phyloP scores from a whole-genome alignment of 78 protist genomes.

The Speleostelium caveatum region DNA sequence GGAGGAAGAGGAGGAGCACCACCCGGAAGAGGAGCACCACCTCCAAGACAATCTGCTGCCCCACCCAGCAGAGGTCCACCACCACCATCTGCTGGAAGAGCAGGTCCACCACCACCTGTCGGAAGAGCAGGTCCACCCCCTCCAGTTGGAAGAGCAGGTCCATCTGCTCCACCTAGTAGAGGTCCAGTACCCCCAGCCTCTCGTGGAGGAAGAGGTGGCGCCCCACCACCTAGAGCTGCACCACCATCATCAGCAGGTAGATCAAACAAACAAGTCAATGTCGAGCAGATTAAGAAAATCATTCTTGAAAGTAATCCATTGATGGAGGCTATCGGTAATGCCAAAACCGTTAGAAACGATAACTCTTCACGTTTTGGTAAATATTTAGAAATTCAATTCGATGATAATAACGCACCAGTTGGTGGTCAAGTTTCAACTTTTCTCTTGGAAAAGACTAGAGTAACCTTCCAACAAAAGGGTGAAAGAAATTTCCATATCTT shows the following conservation, averaged over 20 bases:
- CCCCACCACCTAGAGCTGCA: conserved; percentile 17
- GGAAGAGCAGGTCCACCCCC: background rate
- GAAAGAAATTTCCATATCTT: conserved; percentile 96
- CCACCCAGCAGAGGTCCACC: conserved; percentile 56
- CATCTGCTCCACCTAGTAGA: conserved; percentile 20
- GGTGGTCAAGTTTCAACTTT: conserved; percentile 81
- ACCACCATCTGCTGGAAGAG: background rate
- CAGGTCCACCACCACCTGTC: conserved; percentile 46
- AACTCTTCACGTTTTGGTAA: conserved; percentile 95
- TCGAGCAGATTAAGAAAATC: conserved; percentile 69
- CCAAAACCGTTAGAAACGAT: conserved; percentile 95
- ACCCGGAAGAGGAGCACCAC: conserved; percentile 46
- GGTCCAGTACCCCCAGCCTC: conserved; percentile 9
- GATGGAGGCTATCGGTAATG: conserved; percentile 98
- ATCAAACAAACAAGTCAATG: conserved; percentile 24
- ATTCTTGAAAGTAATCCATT: conserved; percentile 90
- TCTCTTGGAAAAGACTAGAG: conserved; percentile 89
- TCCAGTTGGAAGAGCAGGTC: conserved; percentile 40
- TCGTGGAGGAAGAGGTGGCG: conserved; percentile 49
- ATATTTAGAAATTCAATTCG: conserved; percentile 87
- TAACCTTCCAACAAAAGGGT: conserved; percentile 84
- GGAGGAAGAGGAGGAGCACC: conserved; percentile 36
- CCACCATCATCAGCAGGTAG: conserved; percentile 4
- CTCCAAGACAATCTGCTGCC: conserved; percentile 18
- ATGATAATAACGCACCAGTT: conserved; percentile 72